phyloP scores from a whole-genome alignment of 1,139 yeast species.

The Candida mesenterica region DNA sequence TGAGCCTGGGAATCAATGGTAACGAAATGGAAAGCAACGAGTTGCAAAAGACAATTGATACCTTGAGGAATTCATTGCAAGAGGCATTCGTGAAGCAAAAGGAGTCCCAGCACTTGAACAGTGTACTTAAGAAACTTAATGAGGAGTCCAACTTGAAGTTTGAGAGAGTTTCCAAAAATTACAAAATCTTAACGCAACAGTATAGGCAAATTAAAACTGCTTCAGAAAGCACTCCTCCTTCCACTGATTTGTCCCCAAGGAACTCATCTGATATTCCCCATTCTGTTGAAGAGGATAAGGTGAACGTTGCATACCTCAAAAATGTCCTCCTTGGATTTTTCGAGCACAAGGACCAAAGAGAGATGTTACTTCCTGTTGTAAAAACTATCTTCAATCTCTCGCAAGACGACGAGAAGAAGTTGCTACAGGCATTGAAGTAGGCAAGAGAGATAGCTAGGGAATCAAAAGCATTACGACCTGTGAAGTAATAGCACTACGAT shows the following conservation, averaged over 20 bases:
- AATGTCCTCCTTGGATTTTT: conserved; percentile 86
- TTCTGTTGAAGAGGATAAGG: conserved; percentile 9
- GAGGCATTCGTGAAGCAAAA: conserved; percentile 49
- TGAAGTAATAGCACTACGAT: too few relatives aligned
- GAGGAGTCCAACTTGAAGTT: conserved; percentile 68
- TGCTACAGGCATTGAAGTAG: conserved; percentile 58
- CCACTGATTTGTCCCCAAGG: conserved; percentile 6
- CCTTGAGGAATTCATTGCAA: conserved; percentile 53
- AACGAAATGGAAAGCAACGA: conserved; percentile 17
- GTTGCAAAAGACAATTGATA: conserved; percentile 34
- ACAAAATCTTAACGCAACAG: conserved; percentile 60
- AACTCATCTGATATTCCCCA: conserved; percentile 4
- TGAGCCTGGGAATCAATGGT: too few relatives aligned
- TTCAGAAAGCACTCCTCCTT: conserved; percentile 3
- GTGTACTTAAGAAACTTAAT: conserved; percentile 57
- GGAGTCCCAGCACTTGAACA: conserved; percentile 58
- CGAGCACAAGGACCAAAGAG: conserved; percentile 90
- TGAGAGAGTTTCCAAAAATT: conserved; percentile 65
- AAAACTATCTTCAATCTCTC: conserved; percentile 69
- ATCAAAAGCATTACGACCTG: too few relatives aligned
- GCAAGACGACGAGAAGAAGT: conserved; percentile 68
- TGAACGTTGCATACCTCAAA: conserved; percentile 71
- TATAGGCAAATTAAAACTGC: conserved; percentile 34
- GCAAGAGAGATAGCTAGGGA: too few relatives aligned
- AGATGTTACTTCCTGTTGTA: conserved; percentile 79